Evolutionary conservation across 2,329 filamentous ascomycete genomes (phyloP), one percentile per base, ranked within the genome.

Genomic region (Thermochaetoides dissita): DNA sequence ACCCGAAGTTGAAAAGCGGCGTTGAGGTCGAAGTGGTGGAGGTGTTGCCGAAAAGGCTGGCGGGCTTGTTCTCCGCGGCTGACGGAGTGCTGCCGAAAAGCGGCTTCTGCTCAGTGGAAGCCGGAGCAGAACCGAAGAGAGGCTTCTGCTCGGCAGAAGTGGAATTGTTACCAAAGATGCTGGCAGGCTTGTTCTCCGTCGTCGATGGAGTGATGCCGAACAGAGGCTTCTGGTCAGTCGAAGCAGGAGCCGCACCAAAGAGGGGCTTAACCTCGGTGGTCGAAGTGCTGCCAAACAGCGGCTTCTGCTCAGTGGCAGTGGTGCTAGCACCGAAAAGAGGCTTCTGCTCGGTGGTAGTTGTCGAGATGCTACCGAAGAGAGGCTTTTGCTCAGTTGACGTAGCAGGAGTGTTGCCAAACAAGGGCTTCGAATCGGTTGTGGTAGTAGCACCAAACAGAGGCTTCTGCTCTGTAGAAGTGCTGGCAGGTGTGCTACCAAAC

Each of bases 61-160:
- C 38, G 10, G 53, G 49, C 45, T 57, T 57, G 7, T 43, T 36
- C 44, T 69, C 61, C 47, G 67, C 66, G 53, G 69, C 40, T 31
- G 10, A 17, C 11, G 52, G 34, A 30, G 39, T 65, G 30, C 61
- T 49, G 29, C 59, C 60, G 41, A 61, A 62, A 2, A 59, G 29
- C 11, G 58, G 47, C 44, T 54, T 54, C 10, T 43, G 39, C 43
- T 46, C 55, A 3, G 51, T 40, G 6, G 57, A 42, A 3, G 46
- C 41, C 5, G 47, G 40, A 28, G 50, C 34, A 11, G 31, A 48
- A n/a, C 58, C 60, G 42, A 61, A 62, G 3, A 59, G 30, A 24
- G 57, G 45, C 43, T 55, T 55, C 8, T 46, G 43, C 46, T 47
- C 55, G 7, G 45, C 42, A 33, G 43, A 39, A 11, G 36, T 35